Base-by-base conservation (phyloP, 371 early-diverging fungal genomes). In the Dipsacomyces acuminosporus region DNA sequence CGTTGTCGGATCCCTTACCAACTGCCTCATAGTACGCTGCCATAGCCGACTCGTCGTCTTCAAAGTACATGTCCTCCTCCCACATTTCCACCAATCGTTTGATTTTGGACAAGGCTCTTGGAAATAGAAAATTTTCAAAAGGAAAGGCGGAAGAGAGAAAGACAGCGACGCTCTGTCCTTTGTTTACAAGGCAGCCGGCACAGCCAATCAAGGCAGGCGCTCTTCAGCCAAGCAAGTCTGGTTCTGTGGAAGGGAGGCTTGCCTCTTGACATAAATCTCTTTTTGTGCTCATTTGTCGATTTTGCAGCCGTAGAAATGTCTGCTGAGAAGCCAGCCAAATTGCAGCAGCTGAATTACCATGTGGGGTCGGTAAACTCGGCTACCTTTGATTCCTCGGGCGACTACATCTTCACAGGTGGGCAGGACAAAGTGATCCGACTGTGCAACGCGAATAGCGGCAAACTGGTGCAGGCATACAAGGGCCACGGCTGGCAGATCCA, bases 401-500 rank as follows among this genome's bases (percentile, higher is more conserved):
- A 85, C 25, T 91, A 91, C 40, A 76, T 84, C 35, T 44, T 91
- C 13, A 86, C 90, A 2, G 94, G 85, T 1, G 86, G 91, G 0
- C 80, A 80, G 33, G 94, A 94, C 78, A 80, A 86, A 7, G 63
- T 76, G 0, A 75, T 94, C n/a, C 75, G 81, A 41, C 77, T 94
- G 41, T 91, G 91, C 88, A 94, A 89, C 71, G 83, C 88, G 11
- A 41, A 60, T 2, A 81, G 81, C 1, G 87, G 85, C 8, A 69
- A 81, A 17, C 78, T 74, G 38, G 79, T 95, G 18, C 87, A 88
- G 51, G 80, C 81, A 0, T 94, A 89, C 59, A 73, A 76, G n/a
- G 93, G 87, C 0, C 96, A 95, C 62, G 91, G 91, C 11, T 84
- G 89, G 71, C 93, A 89, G 38, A 83, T 95, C 0, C 79, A 87